Evolutionary conservation across 495 filamentous ascomycete species (phyloP).

Genomic region (Xylaria castorea): DNA sequence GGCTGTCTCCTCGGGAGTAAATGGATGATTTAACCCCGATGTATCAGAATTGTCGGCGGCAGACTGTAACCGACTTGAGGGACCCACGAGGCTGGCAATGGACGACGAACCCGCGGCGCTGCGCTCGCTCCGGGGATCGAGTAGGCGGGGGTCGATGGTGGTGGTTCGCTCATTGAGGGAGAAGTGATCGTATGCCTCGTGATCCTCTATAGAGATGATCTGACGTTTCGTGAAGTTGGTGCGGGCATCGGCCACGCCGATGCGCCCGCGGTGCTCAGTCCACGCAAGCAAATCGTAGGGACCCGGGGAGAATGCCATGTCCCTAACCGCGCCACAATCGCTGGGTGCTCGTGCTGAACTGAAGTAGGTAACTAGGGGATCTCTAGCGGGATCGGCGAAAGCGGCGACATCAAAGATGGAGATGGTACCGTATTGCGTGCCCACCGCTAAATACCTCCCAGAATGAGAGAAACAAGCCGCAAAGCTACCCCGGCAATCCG

Average conservation of each 20-base stretch:
- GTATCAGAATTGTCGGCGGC: slow-evolving; percentile 35
- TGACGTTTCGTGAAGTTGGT: slow-evolving; percentile 78
- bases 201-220: slow-evolving; percentile 67
- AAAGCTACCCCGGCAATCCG: slow-evolving; percentile 61
- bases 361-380: slow-evolving; percentile 53
- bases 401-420: slow-evolving; percentile 56
- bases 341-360: slow-evolving; percentile 63
- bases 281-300: slow-evolving; percentile 92
- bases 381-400: slow-evolving; percentile 44
- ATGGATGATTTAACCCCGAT: slow-evolving; percentile 44
- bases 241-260: slow-evolving; percentile 85
- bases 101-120: slow-evolving; percentile 40
- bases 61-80: slow-evolving; percentile 20
- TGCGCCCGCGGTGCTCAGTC: slow-evolving; percentile 85
- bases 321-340: slow-evolving; percentile 80
- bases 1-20: slow-evolving; percentile 53
- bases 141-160: slow-evolving; percentile 55
- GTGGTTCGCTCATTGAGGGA: slow-evolving; percentile 51
- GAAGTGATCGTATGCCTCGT: slow-evolving; percentile 61
- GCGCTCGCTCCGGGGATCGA: slow-evolving; percentile 48
- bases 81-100: slow-evolving; percentile 37
- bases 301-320: slow-evolving; percentile 88
- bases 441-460: slow-evolving; percentile 59
- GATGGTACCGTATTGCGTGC: slow-evolving; percentile 64
- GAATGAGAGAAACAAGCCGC: slow-evolving; percentile 61